Evolutionary conservation across 768 basidiomycete genomes (phyloP).

Genomic region (Postia placenta): DNA sequence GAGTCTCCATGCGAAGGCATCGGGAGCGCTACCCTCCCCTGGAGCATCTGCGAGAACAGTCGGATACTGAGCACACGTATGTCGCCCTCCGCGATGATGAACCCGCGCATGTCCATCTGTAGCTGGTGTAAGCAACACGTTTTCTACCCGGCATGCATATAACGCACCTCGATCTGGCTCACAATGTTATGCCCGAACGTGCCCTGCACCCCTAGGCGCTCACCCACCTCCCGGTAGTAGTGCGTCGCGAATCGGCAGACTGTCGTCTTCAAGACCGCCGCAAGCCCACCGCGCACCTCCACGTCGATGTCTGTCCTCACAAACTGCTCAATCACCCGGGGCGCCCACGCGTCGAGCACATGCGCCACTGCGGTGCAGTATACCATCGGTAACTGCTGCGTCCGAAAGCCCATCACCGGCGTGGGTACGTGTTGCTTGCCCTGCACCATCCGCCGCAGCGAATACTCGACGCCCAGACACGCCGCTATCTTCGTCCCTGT

Average conservation of each 20-base stretch:
- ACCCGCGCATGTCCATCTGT: conserved; percentile 33
- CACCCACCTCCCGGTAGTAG: conserved; percentile 19
- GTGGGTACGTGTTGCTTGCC: conserved; percentile 3
- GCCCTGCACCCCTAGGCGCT: conserved; percentile 41
- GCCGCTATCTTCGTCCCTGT: conserved; percentile 20
- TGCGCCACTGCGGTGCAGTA: conserved; percentile 27
- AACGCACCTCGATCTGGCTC: conserved; percentile 23
- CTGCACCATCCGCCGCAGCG: conserved; percentile 23
- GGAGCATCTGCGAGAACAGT: too few species aligned
- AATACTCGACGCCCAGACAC: conserved; percentile 26
- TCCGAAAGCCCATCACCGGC: conserved; percentile 34
- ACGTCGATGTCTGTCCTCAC: conserved; percentile 17
- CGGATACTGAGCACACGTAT: conserved; percentile 33
- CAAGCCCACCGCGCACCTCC: conserved; percentile 22
- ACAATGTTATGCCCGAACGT: conserved; percentile 34
- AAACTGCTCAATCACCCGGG: conserved; percentile 22
- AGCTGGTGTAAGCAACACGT: not conserved
- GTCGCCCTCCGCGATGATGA: conserved; percentile 41
- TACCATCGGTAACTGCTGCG: conserved; percentile 36
- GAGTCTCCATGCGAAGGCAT: conserved; percentile 37
- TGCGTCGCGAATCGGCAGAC: conserved; percentile 19
- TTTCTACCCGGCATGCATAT: not conserved
- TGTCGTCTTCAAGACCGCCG: conserved; percentile 26
- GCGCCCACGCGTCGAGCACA: conserved; percentile 29
- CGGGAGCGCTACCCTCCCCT: conserved; percentile 33